phyloP scores from a whole-genome alignment of 306 rosid genomes.

The Quercus aquifolioides region DNA sequence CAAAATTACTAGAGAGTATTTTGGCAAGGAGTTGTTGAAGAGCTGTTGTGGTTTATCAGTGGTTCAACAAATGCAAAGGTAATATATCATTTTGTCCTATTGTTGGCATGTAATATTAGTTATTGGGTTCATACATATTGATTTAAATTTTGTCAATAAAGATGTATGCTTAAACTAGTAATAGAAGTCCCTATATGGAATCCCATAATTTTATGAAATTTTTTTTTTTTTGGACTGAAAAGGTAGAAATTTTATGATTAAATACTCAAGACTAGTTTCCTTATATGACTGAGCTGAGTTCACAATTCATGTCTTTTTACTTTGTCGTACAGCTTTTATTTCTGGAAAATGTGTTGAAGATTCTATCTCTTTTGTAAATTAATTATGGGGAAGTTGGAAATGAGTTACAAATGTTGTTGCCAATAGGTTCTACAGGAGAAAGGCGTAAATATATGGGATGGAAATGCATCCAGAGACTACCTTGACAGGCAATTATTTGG shows the following conservation, averaged over 20 bases:
- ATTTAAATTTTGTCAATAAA: background rate
- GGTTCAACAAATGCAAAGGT: conserved; percentile 19
- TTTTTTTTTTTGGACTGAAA: too few relatives aligned
- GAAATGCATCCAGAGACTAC: conserved; percentile 12
- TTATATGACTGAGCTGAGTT: background rate
- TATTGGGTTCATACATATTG: background rate
- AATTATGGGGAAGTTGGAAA: background rate
- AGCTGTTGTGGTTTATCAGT: conserved; percentile 48
- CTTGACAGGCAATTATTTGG: conserved; percentile 12
- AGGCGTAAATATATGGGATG: conserved; percentile 11
- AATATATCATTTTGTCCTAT: background rate
- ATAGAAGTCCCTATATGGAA: background rate
- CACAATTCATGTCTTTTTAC: background rate
- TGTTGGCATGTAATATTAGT: background rate
- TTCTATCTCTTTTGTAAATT: background rate
- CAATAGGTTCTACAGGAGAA: conserved; percentile 11
- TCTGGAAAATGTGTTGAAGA: background rate
- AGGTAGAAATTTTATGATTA: background rate
- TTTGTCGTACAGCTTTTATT: background rate
- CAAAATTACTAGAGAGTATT: conserved; percentile 40
- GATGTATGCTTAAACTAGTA: background rate
- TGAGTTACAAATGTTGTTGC: background rate
- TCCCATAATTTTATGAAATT: background rate
- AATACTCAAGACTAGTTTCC: background rate
- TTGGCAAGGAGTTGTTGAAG: conserved; percentile 68